These are phyloP conservation scores for Termitomyces bulborhizus DNA, from an alignment of 768 basidiomycete species.

Conservation along the genomic window DNA sequence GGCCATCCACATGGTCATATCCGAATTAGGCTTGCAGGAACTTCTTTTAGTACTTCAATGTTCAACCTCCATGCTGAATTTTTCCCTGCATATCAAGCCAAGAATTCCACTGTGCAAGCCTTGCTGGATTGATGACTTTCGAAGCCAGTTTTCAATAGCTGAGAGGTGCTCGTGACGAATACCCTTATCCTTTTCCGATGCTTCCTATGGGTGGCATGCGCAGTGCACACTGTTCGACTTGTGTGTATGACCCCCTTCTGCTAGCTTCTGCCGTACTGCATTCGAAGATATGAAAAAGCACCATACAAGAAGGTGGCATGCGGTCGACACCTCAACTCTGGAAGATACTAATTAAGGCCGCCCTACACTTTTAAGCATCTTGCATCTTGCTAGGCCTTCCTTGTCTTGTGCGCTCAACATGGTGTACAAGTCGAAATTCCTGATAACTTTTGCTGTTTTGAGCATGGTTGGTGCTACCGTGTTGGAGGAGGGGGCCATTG, in stretches of 20 bases:
- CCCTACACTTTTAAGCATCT: not conserved
- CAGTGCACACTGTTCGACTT: not conserved
- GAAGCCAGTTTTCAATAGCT: no score
- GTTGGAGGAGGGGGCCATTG: conserved; percentile 14
- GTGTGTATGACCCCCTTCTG: not conserved
- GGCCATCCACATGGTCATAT: not conserved
- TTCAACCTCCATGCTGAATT: not conserved
- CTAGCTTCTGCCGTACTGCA: conserved; percentile 6
- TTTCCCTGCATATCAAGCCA: not conserved
- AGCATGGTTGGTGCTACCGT: conserved; percentile 4
- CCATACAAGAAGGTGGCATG: not conserved
- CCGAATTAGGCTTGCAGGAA: not conserved
- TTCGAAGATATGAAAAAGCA: not conserved
- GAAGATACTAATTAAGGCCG: not conserved
- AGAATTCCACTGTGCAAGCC: not conserved
- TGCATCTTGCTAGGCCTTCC: not conserved
- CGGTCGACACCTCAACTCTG: not conserved
- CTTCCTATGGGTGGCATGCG: conserved; percentile 6
- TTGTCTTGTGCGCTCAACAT: not conserved
- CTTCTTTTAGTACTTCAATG: not conserved
- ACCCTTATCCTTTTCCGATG: not conserved
- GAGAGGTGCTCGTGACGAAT: no score
- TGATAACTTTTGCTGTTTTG: conserved; percentile 8
- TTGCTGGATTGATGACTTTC: not conserved
- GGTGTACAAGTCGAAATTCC: conserved; percentile 2